Percentiles rank a stretch among this genome's conserved stretches.
phyloP scores from a whole-genome alignment of 1,139 yeast genomes.

The Sugiyamaella sp. region DNA sequence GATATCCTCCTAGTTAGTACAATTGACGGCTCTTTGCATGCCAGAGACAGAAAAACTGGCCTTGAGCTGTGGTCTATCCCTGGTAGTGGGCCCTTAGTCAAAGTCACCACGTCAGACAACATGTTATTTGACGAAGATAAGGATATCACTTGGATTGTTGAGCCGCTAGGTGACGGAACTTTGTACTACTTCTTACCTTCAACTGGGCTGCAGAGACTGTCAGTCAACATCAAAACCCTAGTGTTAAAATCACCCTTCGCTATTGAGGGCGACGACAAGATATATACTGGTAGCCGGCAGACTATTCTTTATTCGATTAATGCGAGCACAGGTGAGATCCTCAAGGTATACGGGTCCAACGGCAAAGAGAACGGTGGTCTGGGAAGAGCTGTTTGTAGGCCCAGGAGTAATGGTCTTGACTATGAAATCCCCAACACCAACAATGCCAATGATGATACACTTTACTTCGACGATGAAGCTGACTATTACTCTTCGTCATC shows the following conservation, averaged over 20 bases:
- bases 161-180: conserved; percentile 85
- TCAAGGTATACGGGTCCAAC: conserved; percentile 64
- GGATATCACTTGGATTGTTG: conserved; percentile 74
- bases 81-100: conserved; percentile 46
- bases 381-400: conserved; percentile 34
- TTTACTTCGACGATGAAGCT: conserved; percentile 28
- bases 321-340: conserved; percentile 73
- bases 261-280: conserved; percentile 75
- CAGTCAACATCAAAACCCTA: conserved; percentile 77
- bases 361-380: conserved; percentile 25
- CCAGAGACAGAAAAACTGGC: conserved; percentile 77
- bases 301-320: conserved; percentile 79
- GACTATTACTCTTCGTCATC: conserved; percentile 25
- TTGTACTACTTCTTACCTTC: conserved; percentile 83
- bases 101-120: conserved; percentile 32
- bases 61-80: conserved; percentile 75
- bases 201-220: conserved; percentile 76
- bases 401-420: conserved; percentile 8
- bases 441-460: conserved; percentile 20
- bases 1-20: conserved; percentile 74
- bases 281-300: conserved; percentile 82
- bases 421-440: not conserved
- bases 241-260: conserved; percentile 77
- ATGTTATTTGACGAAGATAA: conserved; percentile 37
- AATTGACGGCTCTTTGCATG: conserved; percentile 87